phyloP scores from a whole-genome alignment of 805 yeast species.

The Candida maesae region DNA sequence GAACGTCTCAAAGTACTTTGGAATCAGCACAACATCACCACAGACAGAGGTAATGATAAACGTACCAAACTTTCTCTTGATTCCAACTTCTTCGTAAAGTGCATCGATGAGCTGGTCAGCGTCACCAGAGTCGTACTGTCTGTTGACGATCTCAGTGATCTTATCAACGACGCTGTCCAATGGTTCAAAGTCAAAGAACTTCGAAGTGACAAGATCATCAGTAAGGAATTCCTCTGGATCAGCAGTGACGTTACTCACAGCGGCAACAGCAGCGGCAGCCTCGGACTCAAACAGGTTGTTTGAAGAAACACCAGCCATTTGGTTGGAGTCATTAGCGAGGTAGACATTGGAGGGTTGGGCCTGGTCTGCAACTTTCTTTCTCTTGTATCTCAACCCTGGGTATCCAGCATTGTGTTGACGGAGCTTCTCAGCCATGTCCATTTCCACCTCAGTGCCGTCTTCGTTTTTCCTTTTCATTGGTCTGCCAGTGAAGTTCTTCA shows the following conservation, averaged over 20 bases:
- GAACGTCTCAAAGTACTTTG: slow-evolving; percentile 38
- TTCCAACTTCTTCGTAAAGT: slow-evolving; percentile 39
- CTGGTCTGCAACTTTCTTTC: slow-evolving; percentile 7
- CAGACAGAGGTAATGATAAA: slow-evolving; percentile 39
- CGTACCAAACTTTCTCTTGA: slow-evolving; percentile 39
- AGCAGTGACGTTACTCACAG: slow-evolving; percentile 16
- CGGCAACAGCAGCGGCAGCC: slow-evolving; percentile 28
- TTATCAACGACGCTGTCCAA: slow-evolving; percentile 31
- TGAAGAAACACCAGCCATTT: slow-evolving; percentile 17
- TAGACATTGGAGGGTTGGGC: slow-evolving; percentile 18
- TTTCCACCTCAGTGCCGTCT: slow-evolving; percentile 31
- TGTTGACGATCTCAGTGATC: slow-evolving; percentile 36
- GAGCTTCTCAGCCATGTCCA: slow-evolving; percentile 20
- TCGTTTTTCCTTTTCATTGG: slow-evolving; percentile 19
- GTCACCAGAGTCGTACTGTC: slow-evolving; percentile 39
- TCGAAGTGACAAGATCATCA: slow-evolving; percentile 32
- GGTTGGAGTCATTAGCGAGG: slow-evolving; percentile 23
- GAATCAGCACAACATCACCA: slow-evolving; percentile 41
- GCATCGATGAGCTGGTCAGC: slow-evolving; percentile 41
- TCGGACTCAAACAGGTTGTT: slow-evolving; percentile 15
- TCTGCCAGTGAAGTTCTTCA: slow-evolving; percentile 52
- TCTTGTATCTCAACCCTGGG: slow-evolving; percentile 16
- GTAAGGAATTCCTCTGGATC: slow-evolving; percentile 32
- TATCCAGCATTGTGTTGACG: slow-evolving; percentile 22
- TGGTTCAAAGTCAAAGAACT: slow-evolving; percentile 35